Evolutionary conservation across 2,329 filamentous ascomycete genomes (phyloP), one percentile per base, ranked within the genome.

Genomic region (Venturia oleaginea): DNA sequence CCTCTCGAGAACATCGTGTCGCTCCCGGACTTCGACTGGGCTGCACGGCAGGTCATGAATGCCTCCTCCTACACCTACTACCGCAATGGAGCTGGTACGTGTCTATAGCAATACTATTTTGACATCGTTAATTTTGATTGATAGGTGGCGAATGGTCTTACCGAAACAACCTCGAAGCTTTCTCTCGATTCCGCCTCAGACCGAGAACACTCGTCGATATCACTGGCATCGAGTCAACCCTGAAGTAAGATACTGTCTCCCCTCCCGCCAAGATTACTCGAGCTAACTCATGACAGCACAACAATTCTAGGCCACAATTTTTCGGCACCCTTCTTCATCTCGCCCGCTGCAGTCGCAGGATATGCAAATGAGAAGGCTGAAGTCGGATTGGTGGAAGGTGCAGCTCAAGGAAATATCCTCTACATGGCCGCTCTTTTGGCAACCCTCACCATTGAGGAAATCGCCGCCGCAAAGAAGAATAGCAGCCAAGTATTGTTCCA

Each of bases 381-480:
- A 78, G 84, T 84, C 63, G 92, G 91, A 62, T 94, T 97, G 66
- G 92, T 91, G 10, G 82, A 85, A 68, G 93, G 91, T 1, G 90
- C 89, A 67, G 84, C 85, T 15, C 82, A 81, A 64, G 92, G 90
- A 73, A 89, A 89, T 59, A 88, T 88, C 19, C 82, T 94, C 78
- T 92, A 97, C 73, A 82, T 95, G 67, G 87, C 97, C 66, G 90
- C 89, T 65, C 93, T 96, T 78, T 97, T 96, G 76, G 91, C 93
- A 0, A 92, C 87, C 62, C 91, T 94, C 86, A 93, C 90, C 1
- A 91, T 92, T 0, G 92, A 97, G 77, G 89, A 97, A 75, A 91
- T 97, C 67, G 86, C 93, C 19, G 84, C 86, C 55, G 87, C 86
- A 67, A 88, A 90, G 13, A 71, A 76, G 2, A 83, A 85, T 0